phyloP scores from a whole-genome alignment of 2,329 filamentous ascomycete species.

The Ophiostoma angusticollis region DNA sequence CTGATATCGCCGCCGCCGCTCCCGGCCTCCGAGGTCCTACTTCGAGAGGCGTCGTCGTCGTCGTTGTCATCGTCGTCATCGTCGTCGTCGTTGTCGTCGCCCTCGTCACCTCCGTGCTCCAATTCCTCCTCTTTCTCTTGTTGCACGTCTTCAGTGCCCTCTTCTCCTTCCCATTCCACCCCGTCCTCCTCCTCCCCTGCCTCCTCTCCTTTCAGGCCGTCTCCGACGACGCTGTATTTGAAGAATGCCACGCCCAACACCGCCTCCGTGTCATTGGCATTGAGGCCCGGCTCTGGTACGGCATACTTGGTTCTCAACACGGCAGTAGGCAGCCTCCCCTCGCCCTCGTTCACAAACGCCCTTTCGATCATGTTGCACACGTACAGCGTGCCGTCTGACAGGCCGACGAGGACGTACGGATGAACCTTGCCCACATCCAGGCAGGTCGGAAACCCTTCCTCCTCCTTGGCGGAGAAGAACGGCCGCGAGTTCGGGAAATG shows the following conservation, averaged over 20 bases:
- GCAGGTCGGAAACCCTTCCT: conserved; percentile 30
- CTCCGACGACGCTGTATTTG: no score
- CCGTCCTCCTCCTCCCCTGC: conserved; percentile 11
- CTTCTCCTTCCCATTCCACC: no score
- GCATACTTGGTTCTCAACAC: conserved; percentile 44
- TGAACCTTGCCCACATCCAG: conserved; percentile 37
- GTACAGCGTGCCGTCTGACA: conserved; percentile 31
- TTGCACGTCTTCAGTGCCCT: no score
- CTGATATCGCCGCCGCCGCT: conserved; percentile 13
- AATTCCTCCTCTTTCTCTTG: no score
- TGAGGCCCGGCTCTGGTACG: no score
- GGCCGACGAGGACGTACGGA: conserved; percentile 37
- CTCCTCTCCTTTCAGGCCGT: conserved; percentile 18
- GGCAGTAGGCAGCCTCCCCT: conserved; percentile 27
- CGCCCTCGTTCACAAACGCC: conserved; percentile 28
- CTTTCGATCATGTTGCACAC: conserved; percentile 30
- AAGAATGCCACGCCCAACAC: no score
- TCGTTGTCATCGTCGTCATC: conserved; percentile 19
- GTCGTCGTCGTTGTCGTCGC: conserved; percentile 15
- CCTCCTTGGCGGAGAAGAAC: conserved; percentile 29
- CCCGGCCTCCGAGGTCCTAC: no score
- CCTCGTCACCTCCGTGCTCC: no score
- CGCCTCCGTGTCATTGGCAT: no score
- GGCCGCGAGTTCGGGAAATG: conserved; percentile 41
- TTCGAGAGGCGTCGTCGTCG: conserved; percentile 8